A percentile compares a stretch with the other conserved stretches of the same genome.
Conservation (phyloP, 2,329 filamentous ascomycete species). For the Gremmenia infestans region DNA sequence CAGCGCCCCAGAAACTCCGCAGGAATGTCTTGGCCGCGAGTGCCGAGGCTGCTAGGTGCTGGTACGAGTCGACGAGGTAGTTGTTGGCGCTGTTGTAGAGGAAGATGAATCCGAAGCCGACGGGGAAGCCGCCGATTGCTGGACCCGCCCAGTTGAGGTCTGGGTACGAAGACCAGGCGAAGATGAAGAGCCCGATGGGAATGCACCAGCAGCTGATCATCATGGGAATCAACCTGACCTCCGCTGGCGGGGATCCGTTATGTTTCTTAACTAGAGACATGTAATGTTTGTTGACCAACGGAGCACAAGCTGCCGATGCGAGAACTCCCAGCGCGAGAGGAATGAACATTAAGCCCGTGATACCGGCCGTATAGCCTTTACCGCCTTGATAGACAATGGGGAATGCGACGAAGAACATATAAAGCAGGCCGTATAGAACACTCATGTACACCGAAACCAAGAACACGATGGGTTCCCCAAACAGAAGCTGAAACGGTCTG, state of each 20-base stretch:
- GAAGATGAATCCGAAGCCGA: conserved; percentile 63
- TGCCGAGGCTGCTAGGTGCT: conserved; percentile 73
- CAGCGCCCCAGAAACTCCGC: conserved; percentile 75
- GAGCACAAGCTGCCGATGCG: conserved; percentile 33
- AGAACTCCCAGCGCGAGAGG: conserved; percentile 64
- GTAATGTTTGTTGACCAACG: conserved; percentile 56
- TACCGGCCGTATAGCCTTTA: conserved; percentile 71
- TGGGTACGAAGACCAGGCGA: conserved; percentile 60
- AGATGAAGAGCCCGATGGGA: conserved; percentile 61
- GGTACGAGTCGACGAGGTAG: conserved; percentile 58
- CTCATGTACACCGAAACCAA: conserved; percentile 83
- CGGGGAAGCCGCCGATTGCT: conserved; percentile 49
- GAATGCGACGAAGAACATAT: conserved; percentile 82
- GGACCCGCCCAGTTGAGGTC: conserved; percentile 53
- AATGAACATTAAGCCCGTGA: conserved; percentile 70
- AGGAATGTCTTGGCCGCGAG: conserved; percentile 79
- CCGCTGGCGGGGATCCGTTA: conserved; percentile 70
- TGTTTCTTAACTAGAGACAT: conserved; percentile 55
- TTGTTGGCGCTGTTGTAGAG: conserved; percentile 57
- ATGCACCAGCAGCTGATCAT: conserved; percentile 72
- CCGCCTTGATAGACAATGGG: conserved; percentile 68
- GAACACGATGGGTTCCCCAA: conserved; percentile 78
- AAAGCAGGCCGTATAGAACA: conserved; percentile 63
- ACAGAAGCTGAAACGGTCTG: conserved; percentile 79
- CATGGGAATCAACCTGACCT: conserved; percentile 77